Percentiles rank a stretch among this genome's conserved stretches.
phyloP scores from a whole-genome alignment of 768 basidiomycete species.

The Hericium erinaceus region DNA sequence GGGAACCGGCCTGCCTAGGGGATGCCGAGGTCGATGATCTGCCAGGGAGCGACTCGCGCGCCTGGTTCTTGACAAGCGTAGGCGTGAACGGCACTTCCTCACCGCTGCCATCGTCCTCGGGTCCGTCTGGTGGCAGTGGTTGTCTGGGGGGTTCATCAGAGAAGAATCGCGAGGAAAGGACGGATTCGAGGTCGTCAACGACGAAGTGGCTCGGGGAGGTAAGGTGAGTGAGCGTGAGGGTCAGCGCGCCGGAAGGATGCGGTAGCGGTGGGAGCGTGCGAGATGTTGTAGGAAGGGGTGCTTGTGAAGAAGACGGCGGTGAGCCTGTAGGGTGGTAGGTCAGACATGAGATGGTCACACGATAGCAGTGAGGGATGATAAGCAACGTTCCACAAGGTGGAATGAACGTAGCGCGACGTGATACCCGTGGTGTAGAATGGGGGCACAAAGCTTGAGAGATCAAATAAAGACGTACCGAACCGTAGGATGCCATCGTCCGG shows the following conservation, averaged over 20 bases:
- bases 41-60: conserved; percentile 43
- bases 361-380: neutral
- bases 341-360: neutral
- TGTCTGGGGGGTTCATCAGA: conserved; percentile 20
- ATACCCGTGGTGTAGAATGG: neutral
- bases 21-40: conserved; percentile 13
- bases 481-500: conserved; percentile 21
- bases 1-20: neutral
- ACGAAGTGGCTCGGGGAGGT: conserved; percentile 52
- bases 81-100: conserved; percentile 43
- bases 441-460: neutral
- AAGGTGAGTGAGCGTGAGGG: conserved; percentile 56
- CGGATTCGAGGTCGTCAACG: conserved; percentile 67
- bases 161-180: conserved; percentile 65
- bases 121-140: conserved; percentile 3
- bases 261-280: conserved; percentile 60
- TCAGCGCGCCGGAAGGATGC: conserved; percentile 58
- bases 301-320: conserved; percentile 28
- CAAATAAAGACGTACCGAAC: conserved; percentile 27
- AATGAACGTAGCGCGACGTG: neutral
- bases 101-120: conserved; percentile 46
- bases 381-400: neutral
- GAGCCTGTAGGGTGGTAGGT: conserved; percentile 25
- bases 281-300: conserved; percentile 37
- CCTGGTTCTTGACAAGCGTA: conserved; percentile 57